phyloP scores from a whole-genome alignment of 2,329 filamentous ascomycete species.

The Aureobasidium sp. region DNA sequence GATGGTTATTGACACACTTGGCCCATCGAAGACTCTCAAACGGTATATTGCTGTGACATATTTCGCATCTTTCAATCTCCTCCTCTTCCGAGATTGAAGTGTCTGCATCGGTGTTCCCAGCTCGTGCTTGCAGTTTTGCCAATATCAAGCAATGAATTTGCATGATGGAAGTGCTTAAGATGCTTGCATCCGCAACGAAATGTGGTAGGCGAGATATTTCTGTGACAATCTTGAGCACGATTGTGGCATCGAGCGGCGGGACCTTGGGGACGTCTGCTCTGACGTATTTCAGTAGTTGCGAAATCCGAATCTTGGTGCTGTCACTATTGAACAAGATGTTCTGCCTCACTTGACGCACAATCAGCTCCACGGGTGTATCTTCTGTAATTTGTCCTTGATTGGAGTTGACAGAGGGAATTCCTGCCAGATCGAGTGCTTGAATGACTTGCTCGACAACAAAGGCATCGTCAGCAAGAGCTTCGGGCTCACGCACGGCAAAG shows the following conservation, averaged over 20 bases:
- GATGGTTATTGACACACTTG: slow-evolving; percentile 56
- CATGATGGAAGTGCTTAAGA: slow-evolving; percentile 23
- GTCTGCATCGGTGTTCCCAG: slow-evolving; percentile 14
- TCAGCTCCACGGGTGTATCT: slow-evolving; percentile 10
- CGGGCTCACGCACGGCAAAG: neutral
- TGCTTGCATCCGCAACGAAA: slow-evolving; percentile 26
- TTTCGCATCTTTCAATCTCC: slow-evolving; percentile 53
- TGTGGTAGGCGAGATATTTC: slow-evolving; percentile 28
- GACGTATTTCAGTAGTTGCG: slow-evolving; percentile 18
- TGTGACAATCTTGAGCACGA: slow-evolving; percentile 24
- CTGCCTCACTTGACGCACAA: slow-evolving; percentile 18
- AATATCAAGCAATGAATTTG: slow-evolving; percentile 22
- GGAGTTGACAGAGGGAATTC: neutral
- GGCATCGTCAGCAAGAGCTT: neutral
- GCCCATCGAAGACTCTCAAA: slow-evolving; percentile 54
- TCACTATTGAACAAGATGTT: slow-evolving; percentile 17
- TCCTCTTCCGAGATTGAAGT: slow-evolving; percentile 9
- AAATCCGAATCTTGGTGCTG: slow-evolving; percentile 8
- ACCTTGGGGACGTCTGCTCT: slow-evolving; percentile 7
- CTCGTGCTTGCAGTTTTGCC: slow-evolving; percentile 17
- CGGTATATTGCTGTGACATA: slow-evolving; percentile 54
- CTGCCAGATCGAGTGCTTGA: slow-evolving; percentile 10
- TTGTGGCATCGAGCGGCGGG: slow-evolving; percentile 15
- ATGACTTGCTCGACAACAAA: neutral
- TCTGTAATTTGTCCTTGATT: slow-evolving; percentile 18